Conservation (phyloP, 2,329 filamentous ascomycete species). For the Zasmidium citrigriseum region DNA sequence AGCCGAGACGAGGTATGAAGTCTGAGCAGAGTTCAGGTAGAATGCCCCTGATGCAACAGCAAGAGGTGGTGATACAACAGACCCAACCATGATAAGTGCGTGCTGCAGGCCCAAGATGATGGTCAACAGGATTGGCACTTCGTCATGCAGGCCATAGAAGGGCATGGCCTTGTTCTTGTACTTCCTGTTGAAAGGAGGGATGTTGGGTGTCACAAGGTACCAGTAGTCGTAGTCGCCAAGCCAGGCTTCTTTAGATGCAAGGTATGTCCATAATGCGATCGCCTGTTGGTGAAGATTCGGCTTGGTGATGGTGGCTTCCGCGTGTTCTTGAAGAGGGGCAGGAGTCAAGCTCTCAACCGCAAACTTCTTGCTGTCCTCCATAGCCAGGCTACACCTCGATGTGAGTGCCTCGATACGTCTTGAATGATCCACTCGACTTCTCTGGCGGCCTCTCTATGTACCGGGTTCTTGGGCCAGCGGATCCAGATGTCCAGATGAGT, state of each 20-base stretch:
- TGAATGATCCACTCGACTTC: too few relatives aligned
- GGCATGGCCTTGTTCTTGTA: constrained; percentile 6
- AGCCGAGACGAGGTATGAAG: constrained; percentile 12
- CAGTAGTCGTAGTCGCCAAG: constrained; percentile 13
- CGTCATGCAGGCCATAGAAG: constrained; percentile 12
- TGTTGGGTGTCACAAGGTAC: constrained; percentile 16
- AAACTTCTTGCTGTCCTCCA: background rate
- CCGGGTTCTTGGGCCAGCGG: too few relatives aligned
- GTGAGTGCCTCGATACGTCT: too few relatives aligned
- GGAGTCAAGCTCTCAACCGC: too few relatives aligned
- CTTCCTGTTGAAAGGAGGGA: constrained; percentile 10
- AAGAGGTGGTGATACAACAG: constrained; percentile 9
- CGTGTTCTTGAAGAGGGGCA: too few relatives aligned
- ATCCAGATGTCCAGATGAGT: too few relatives aligned
- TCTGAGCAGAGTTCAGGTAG: constrained; percentile 2
- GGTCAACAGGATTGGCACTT: constrained; percentile 13
- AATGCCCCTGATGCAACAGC: constrained; percentile 9
- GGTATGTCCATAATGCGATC: background rate
- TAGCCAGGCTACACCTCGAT: too few relatives aligned
- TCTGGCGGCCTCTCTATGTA: too few relatives aligned
- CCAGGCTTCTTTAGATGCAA: constrained; percentile 8
- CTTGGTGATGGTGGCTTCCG: background rate
- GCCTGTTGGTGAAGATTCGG: background rate
- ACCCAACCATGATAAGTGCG: constrained; percentile 13
- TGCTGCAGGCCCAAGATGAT: constrained; percentile 12